Evolutionary conservation across 2,329 filamentous ascomycete species (phyloP).

Genomic region (Coniochaeta sp.): DNA sequence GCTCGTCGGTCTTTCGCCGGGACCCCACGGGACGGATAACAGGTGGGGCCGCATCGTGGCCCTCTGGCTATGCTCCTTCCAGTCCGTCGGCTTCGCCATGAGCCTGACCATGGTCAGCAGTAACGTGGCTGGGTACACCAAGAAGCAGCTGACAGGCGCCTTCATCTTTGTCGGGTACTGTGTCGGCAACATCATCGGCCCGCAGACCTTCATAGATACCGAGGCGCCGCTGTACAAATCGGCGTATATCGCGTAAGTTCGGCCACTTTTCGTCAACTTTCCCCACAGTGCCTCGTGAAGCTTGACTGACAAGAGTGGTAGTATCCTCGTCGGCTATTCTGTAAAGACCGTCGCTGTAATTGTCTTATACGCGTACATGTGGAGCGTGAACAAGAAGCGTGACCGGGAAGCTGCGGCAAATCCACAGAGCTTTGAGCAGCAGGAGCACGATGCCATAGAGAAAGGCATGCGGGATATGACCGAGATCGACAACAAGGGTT

Average conservation of each 20-base stretch:
- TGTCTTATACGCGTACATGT: conserved; percentile 49
- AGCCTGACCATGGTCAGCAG: conserved; percentile 43
- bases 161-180: conserved; percentile 46
- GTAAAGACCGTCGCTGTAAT: conserved; percentile 42
- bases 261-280: not conserved
- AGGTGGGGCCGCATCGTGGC: conserved; percentile 48
- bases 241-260: conserved; percentile 35
- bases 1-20: conserved; percentile 41
- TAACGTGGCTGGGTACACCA: conserved; percentile 47
- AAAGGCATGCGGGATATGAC: conserved; percentile 48
- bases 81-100: conserved; percentile 35
- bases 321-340: conserved; percentile 48
- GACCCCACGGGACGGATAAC: conserved; percentile 29
- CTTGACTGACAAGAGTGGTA: conserved; percentile 12
- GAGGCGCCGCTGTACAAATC: conserved; percentile 41
- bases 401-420: conserved; percentile 34
- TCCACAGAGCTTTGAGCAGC: conserved; percentile 21
- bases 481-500: conserved; percentile 46
- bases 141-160: conserved; percentile 44
- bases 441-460: conserved; percentile 43
- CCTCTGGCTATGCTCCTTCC: conserved; percentile 36
- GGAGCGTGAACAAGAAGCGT: conserved; percentile 41
- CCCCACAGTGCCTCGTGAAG: conserved; percentile 3
- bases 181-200: conserved; percentile 46
- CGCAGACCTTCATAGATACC: conserved; percentile 41